Evolutionary conservation across 1,284 basidiomycete genomes (phyloP), one percentile per base, ranked within the genome.

Genomic region (Meripilus lineatus): DNA sequence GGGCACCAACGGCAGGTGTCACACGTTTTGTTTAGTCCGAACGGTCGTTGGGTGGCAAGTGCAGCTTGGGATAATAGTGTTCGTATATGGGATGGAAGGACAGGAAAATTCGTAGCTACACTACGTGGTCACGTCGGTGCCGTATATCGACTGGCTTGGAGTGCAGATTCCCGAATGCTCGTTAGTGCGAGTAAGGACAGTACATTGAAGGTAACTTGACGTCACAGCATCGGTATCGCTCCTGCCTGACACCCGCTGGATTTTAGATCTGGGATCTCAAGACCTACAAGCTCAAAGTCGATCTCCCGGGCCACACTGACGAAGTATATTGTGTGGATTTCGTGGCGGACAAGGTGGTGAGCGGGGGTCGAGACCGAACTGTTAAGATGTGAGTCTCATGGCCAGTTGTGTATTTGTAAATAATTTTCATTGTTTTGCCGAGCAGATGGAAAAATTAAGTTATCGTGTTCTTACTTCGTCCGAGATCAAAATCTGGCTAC

Each of bases 241-340:
- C 36, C 37, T 36, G 34, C 11, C n/a, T 34, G 15, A 40, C 28
- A 40, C 5, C 34, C 28, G 41, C 25, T 21, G 23, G 8, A 18
- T 22, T 20, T n/a, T 14, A 93, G 91, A 83, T 96, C 23, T 96
- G 93, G 93, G 89, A 95, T 63, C 71, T 96, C 48, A 93, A 92
- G 63, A 94, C 91, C 14, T 91, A 90, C 67, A 96, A 96, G 66
- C 84, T 98, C 53, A 86, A 91, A 58, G 83, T 80, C 3, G 95
- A 99, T 63, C 76, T 99, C 20, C 92, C 94, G 0, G 96, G 95
- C 3, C 96, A 99, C 61, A 89, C 88, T 0, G 95, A 99, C 58
- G 96, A 99, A 64, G 95, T 99, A 21, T 98, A 98, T 68, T 99
- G 95, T 59, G 95, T 99, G 17, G 93, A 96, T 63, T 96, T 95